Conservation (phyloP, 768 basidiomycete species). For the Glaciozyma martinii region DNA sequence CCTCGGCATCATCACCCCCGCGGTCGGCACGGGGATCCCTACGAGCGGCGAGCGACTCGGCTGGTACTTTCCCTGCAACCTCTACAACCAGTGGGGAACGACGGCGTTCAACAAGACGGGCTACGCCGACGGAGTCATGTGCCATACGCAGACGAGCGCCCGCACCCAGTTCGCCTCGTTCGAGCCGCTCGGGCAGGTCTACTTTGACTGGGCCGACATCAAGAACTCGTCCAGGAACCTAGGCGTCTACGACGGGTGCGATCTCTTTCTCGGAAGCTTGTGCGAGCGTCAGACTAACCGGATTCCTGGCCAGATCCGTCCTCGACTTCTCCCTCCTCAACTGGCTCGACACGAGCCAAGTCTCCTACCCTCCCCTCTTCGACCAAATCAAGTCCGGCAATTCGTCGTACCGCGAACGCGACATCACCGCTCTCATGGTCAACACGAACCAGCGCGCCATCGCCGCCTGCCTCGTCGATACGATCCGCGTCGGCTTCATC, state of each 20-base stretch:
- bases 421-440: slow-evolving; percentile 75
- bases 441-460: slow-evolving; percentile 60
- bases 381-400: slow-evolving; percentile 62
- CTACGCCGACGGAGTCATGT: slow-evolving; percentile 58
- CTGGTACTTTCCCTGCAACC: slow-evolving; percentile 98
- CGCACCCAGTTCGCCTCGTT: slow-evolving; percentile 47
- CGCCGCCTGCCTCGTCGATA: slow-evolving; percentile 75
- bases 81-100: slow-evolving; percentile 63
- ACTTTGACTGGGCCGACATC: slow-evolving; percentile 86
- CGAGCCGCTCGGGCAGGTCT: slow-evolving; percentile 67
- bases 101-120: slow-evolving; percentile 57
- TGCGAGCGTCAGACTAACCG: slow-evolving; percentile 13
- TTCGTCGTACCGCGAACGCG: slow-evolving; percentile 67
- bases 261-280: neutral
- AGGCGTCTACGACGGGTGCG: slow-evolving; percentile 89
- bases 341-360: slow-evolving; percentile 71
- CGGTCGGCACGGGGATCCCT: slow-evolving; percentile 61
- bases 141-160: slow-evolving; percentile 58
- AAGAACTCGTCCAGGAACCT: slow-evolving; percentile 60
- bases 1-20: slow-evolving; percentile 61
- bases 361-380: slow-evolving; percentile 74
- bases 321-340: slow-evolving; percentile 76
- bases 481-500: slow-evolving; percentile 81
- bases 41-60: slow-evolving; percentile 54
- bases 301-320: slow-evolving; percentile 53